Evolutionary conservation across 805 yeast species (phyloP).

Genomic region (Candida ficus): DNA sequence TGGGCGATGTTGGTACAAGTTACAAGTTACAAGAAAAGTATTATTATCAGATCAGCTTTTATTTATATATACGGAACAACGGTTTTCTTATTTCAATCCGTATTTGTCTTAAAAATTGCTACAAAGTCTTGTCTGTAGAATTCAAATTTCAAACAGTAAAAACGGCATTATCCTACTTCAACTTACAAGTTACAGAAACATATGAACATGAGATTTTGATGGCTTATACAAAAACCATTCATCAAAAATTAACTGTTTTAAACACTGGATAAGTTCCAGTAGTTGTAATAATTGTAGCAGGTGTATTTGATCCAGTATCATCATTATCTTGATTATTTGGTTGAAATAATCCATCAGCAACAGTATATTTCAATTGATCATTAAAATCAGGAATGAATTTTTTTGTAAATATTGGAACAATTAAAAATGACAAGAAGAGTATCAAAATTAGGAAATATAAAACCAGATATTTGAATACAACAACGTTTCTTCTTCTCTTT

Average conservation of each 20-base stretch:
- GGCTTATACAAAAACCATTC: background rate
- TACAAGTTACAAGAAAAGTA: no score
- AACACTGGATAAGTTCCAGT: slow-evolving; percentile 30
- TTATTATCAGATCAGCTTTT: no score
- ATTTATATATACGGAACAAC: no score
- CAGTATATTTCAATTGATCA: slow-evolving; percentile 18
- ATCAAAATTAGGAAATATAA: slow-evolving; percentile 39
- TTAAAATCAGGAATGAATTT: slow-evolving; percentile 25
- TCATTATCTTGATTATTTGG: slow-evolving; percentile 58
- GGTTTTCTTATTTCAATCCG: no score
- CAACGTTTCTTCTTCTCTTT: slow-evolving; percentile 33
- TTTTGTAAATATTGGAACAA: slow-evolving; percentile 42
- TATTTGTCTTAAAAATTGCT: no score
- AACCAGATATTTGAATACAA: slow-evolving; percentile 40
- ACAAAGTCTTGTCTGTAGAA: no score
- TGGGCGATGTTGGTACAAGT: no score
- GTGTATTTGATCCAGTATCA: slow-evolving; percentile 60
- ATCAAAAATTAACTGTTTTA: slow-evolving; percentile 24
- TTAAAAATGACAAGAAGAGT: slow-evolving; percentile 35
- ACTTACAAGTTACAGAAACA: no score
- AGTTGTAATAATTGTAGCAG: slow-evolving; percentile 36
- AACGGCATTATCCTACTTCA: no score
- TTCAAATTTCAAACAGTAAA: no score
- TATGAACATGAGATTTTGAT: slow-evolving; percentile 1
- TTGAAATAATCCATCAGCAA: slow-evolving; percentile 43